phyloP scores from a whole-genome alignment of 345 rosid species.

The Syzygium aromaticum region DNA sequence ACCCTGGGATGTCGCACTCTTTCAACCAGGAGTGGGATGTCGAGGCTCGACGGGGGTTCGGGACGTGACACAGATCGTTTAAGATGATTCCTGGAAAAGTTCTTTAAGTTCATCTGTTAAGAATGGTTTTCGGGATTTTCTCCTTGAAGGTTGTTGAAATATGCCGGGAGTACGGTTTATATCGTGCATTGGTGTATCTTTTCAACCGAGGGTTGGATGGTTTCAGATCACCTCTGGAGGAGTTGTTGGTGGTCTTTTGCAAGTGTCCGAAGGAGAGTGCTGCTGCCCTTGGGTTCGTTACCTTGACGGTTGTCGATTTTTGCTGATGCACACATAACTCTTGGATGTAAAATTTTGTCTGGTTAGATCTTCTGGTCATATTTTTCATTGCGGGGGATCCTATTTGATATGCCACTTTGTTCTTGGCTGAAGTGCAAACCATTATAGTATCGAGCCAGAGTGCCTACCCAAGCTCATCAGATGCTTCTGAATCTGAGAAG shows the following conservation, averaged over 20 bases:
- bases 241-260: constrained; percentile 62
- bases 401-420: background rate
- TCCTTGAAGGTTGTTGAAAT: constrained; percentile 71
- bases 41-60: no score
- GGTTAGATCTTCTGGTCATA: background rate
- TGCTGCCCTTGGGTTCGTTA: constrained; percentile 71
- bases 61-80: no score
- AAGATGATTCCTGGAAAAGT: background rate
- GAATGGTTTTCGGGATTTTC: background rate
- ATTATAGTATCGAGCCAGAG: background rate
- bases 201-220: constrained; percentile 97
- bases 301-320: background rate
- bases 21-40: no score
- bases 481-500: background rate
- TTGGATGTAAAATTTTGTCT: background rate
- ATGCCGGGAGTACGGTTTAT: constrained; percentile 93
- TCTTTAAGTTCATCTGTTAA: background rate
- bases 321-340: background rate
- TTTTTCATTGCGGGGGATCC: background rate
- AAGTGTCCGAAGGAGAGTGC: constrained; percentile 59
- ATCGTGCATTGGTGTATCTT: constrained; percentile 92
- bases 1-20: no score
- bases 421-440: background rate
- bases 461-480: background rate
- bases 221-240: constrained; percentile 91